These are phyloP conservation scores for Ogataea corticis DNA, from an alignment of 805 yeast genomes.

Conservation along the genomic window DNA sequence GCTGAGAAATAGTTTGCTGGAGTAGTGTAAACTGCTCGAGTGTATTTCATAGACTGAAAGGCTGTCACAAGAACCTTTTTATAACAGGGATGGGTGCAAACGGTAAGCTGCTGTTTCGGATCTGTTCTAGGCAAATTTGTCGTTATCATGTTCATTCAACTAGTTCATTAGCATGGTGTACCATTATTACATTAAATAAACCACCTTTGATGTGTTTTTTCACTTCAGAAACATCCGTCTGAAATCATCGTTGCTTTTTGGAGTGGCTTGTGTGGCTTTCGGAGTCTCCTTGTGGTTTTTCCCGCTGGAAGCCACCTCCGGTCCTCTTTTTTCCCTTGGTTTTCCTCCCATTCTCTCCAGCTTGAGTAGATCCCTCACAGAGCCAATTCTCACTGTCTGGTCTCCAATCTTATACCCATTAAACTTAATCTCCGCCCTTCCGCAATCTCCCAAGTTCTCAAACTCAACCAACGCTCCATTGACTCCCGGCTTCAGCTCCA, in stretches of 20 bases:
- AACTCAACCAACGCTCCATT: slow-evolving; percentile 54
- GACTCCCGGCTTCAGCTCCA: slow-evolving; percentile 47
- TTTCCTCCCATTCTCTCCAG: neutral
- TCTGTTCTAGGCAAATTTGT: too few relatives aligned
- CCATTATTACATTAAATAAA: too few relatives aligned
- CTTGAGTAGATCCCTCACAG: slow-evolving; percentile 32
- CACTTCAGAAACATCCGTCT: slow-evolving; percentile 34
- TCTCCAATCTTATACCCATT: slow-evolving; percentile 42
- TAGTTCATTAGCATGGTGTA: too few relatives aligned
- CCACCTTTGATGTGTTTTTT: neutral
- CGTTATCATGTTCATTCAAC: too few relatives aligned
- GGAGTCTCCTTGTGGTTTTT: neutral
- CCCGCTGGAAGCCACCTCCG: neutral
- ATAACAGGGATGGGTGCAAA: neutral
- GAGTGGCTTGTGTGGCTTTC: slow-evolving; percentile 1
- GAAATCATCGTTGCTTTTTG: slow-evolving; percentile 41
- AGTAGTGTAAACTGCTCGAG: slow-evolving; percentile 14
- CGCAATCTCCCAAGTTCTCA: slow-evolving; percentile 44
- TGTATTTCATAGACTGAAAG: too few relatives aligned
- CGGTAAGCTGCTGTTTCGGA: neutral
- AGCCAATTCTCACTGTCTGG: slow-evolving; percentile 30
- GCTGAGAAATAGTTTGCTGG: slow-evolving; percentile 45
- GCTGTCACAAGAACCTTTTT: too few relatives aligned
- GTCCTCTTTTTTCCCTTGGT: slow-evolving; percentile 7
- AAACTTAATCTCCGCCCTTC: slow-evolving; percentile 47